Evolutionary conservation across 75 land plant species (phyloP), one percentile per base, ranked within the genome.

Genomic region (Picea glauca): DNA sequence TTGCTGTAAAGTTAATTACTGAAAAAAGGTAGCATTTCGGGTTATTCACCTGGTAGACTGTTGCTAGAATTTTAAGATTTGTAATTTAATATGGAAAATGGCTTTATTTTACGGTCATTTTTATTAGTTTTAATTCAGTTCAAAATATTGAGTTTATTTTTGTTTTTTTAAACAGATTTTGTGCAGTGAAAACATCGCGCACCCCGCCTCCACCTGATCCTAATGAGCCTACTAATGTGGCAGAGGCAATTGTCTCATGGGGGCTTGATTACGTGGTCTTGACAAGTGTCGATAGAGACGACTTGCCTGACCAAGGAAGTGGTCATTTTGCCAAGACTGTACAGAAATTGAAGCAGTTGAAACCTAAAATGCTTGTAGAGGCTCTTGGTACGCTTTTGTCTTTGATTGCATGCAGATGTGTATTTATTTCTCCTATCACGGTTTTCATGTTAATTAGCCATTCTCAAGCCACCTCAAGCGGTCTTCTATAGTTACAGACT

Each of bases 221-320:
- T 1, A 81, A 94, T 70, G 99, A 95, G 57, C 99, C 98, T 1
- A 13, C 83, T 14, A 93, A 93, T 80, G 99, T 97, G 15, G 99
- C 99, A 40, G 90, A 96, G 74, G 99, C 99, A 13, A 96, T 96
- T 78, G 98, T 91, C 35, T 93, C 98, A 12, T 96, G 99, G 99
- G 98, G 96, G 33, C 79, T 97, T 78, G 99, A 97, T 67, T 97
- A 95, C 85, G 91, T 97, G 61, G 99, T 97, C 76, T 88, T 97
- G 38, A 95, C 99, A 4, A 96, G 99, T 77, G 99, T 96, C 50
- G 99, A 96, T 68, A 81, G 99, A 60, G 99, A 96, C 87, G 99
- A 94, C 84, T 79, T 97, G 80, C 81, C 91, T 76, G 98, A 97
- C 84, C 99, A 95, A 83, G 99, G 99, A 40, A 97, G 99, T 80